Conservation (phyloP, 352 stramenopile species). For the Phytophthora crassamura region DNA sequence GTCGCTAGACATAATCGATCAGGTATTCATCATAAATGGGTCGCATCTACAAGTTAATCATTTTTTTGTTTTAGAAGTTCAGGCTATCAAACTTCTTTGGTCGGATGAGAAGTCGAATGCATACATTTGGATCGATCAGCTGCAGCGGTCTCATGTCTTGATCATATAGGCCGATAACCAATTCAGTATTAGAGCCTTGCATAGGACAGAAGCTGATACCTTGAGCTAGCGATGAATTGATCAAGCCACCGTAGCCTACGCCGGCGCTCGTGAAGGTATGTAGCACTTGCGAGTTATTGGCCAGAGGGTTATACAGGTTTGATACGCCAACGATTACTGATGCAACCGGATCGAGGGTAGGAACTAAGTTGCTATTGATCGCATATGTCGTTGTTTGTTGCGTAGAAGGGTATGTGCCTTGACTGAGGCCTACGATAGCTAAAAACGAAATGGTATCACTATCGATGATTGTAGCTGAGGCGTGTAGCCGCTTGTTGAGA, state of each 20-base stretch:
- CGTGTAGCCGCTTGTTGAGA: no score
- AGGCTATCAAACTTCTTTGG: background rate
- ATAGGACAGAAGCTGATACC: background rate
- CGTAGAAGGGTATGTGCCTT: no score
- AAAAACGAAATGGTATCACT: no score
- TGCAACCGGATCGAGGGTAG: no score
- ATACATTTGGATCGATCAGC: slow-evolving; percentile 24
- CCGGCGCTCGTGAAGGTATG: slow-evolving; percentile 27
- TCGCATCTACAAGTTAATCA: background rate
- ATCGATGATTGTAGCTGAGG: no score
- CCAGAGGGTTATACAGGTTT: slow-evolving; percentile 30
- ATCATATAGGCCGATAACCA: background rate
- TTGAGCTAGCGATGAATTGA: slow-evolving; percentile 10
- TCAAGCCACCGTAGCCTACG: slow-evolving; percentile 22
- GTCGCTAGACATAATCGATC: no score
- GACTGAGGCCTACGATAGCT: no score
- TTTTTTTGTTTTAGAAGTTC: slow-evolving; percentile 5
- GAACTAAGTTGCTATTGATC: no score
- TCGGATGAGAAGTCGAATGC: slow-evolving; percentile 27
- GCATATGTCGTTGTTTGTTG: no score
- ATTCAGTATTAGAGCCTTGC: slow-evolving; percentile 9
- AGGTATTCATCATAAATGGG: background rate
- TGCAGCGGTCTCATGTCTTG: slow-evolving; percentile 17
- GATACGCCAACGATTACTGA: background rate
- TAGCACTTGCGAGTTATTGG: slow-evolving; percentile 32